Base-by-base conservation (phyloP, 352 stramenopile species). In the Globisporangium lucens region DNA sequence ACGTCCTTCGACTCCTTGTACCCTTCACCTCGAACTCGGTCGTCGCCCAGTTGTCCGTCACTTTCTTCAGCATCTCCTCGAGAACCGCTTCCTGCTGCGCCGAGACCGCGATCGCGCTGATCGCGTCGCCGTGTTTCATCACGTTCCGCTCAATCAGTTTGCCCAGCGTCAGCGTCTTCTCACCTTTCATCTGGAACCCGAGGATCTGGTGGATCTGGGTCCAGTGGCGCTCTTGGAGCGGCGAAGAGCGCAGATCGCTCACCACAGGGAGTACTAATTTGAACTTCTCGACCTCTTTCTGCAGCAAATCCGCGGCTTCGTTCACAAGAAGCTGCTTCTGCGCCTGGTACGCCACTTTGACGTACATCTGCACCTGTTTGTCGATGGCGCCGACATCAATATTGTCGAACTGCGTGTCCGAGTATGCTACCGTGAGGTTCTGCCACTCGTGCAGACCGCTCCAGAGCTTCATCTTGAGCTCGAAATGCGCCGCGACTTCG, bases 1-100 rank as follows among this genome's bases (percentile, higher is more conserved):
- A 97, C 74, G 55, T 97, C 94, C 66, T 98, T 98, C 15, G 87
- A 83, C 24, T 98, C 94, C 65, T 98, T 98, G 76, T 98, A 98
- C 2, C 70, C 51, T 97, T 97, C 12, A 98, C 90, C 47, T 98
- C 90, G 55, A 98, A 97, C 70, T 98, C 90, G 4, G 85, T 93
- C 5, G 76, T 87, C 1, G 90, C 78, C 94, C 94, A 98, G 7
- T 79, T 85, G n/a, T 87, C 77, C 0, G 79, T 93, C n/a, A 98
- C 90, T 71, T 98, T 98, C 30, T 88, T 85, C 29, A 98, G 87
- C 91, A 98, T 98, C 66, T 94, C 91, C 65, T 98, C 94, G 0
- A 98, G 76, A 1, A 98, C 90, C 0, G 78, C 70, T 72, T 98
- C 94, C 61, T 98, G 93, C 60, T 97, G 88, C 0, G 94, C 91